Conservation (phyloP, 345 rosid species). For the Bruguiera parviflora region DNA sequence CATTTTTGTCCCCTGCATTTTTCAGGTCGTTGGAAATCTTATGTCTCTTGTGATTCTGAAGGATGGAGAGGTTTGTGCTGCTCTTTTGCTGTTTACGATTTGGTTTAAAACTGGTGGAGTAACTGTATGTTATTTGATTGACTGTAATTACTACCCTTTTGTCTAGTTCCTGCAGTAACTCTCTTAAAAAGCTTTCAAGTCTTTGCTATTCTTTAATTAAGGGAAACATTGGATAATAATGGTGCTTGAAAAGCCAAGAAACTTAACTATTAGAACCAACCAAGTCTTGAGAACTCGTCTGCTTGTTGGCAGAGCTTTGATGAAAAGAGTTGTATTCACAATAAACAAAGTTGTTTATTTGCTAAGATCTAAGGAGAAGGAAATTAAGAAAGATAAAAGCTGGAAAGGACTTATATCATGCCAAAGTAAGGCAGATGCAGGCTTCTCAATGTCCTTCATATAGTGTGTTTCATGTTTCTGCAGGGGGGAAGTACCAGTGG, state of each 20-base stretch:
- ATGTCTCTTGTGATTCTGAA: conserved; percentile 68
- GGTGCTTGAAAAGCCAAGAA: not conserved
- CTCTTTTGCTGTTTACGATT: not conserved
- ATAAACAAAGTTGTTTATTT: not conserved
- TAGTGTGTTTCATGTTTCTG: conserved; percentile 20
- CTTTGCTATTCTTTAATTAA: too few species aligned
- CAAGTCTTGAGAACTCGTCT: not conserved
- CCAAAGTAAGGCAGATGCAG: not conserved
- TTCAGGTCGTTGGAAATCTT: conserved; percentile 85
- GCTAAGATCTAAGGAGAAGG: not conserved
- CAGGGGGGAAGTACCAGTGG: conserved; percentile 73
- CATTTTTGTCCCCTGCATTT: conserved; percentile 5
- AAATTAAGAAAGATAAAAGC: not conserved
- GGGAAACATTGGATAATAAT: too few species aligned
- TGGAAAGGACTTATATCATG: not conserved
- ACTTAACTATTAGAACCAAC: not conserved
- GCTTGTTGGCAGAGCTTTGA: not conserved
- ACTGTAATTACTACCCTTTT: not conserved
- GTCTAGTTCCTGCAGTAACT: not conserved
- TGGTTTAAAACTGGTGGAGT: not conserved
- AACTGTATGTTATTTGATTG: not conserved
- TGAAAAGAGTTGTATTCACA: not conserved
- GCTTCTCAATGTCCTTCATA: conserved; percentile 2
- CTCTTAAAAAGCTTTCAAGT: too few species aligned
- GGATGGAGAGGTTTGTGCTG: conserved; percentile 46